Evolutionary conservation across 2,329 filamentous ascomycete genomes (phyloP), one percentile per base, ranked within the genome.

Genomic region (Aspergillus sp.): DNA sequence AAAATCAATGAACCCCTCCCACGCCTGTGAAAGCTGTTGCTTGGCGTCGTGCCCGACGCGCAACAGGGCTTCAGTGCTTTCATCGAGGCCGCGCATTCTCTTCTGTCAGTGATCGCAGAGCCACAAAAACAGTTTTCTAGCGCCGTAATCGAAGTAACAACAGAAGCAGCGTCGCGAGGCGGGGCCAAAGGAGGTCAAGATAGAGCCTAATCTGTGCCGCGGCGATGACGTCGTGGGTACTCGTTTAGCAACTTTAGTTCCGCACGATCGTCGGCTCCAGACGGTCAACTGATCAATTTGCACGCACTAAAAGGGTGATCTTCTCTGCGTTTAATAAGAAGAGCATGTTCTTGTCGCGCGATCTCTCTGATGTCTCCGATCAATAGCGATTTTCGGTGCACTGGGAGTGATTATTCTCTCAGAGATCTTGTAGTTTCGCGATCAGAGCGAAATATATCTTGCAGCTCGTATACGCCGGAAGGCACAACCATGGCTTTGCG

Each of bases 1-100:
- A 75, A 92, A 92, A 72, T 91, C 89, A 67, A 88, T 74, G 72
- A 92, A 92, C 45, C 87, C 87, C 38, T 85, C 79, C 80, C 85
- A 88, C 60, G 85, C 77, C 62, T 81, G 80, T 64, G 80, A 78
- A 25, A 84, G 83, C 57, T 78, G 79, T 66, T 81, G 56, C 61
- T 80, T 65, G 68, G 79, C 68, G 69, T 76, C 62, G 68, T 79
- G 50, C 72, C 79, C 62, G 67, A 77, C 46, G 23, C 79, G 56
- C 64, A 78, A 58, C 25, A 61, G 25, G 6, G 30, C 8, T 17
- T 54, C 41, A 4, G 43, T 31, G 43, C 51, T 69, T 54, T 69
- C 72, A 28, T 72, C 71, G 17, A 74, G 68, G 28, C 72, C 68
- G 8, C 67, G 72, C 72, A 74, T 74, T 3, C 50, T 57, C 25